Conservation (phyloP, 352 stramenopile species). For the Phytopythium ostracodes region DNA sequence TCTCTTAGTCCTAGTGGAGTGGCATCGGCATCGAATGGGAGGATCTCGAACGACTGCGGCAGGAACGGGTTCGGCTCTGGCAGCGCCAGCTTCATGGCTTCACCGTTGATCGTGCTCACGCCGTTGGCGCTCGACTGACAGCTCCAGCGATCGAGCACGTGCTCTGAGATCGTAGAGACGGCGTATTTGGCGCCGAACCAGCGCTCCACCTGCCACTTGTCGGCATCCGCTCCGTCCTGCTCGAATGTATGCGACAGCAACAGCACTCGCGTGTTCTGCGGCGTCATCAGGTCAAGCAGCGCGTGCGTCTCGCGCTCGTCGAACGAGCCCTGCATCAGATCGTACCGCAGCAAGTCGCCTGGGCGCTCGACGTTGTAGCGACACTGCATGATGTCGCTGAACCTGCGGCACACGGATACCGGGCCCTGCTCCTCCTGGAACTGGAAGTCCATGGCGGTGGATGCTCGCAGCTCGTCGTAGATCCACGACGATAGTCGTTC, state of each 20-base stretch:
- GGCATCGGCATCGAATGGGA: constrained; percentile 17
- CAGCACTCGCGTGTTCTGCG: constrained; percentile 52
- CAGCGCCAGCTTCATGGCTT: constrained; percentile 1
- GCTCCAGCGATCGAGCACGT: constrained; percentile 23
- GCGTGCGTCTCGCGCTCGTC: constrained; percentile 15
- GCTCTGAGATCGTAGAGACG: constrained; percentile 23
- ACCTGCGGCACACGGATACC: constrained; percentile 29
- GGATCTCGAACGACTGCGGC: constrained; percentile 47
- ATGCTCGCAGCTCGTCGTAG: constrained; percentile 50
- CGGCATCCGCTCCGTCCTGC: constrained; percentile 8
- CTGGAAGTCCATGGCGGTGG: constrained; percentile 46
- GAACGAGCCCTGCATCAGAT: constrained; percentile 49
- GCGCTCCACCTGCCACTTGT: constrained; percentile 23
- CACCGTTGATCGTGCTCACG: constrained; percentile 3
- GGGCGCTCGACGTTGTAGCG: constrained; percentile 28
- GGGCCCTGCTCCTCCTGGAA: constrained; percentile 61
- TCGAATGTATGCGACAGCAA: constrained; percentile 50
- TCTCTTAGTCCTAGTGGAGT: constrained; percentile 7
- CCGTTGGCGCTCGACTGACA: not conserved
- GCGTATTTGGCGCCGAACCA: constrained; percentile 68
- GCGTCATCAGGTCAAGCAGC: constrained; percentile 42
- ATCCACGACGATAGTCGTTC: constrained; percentile 36
- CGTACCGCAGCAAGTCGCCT: constrained; percentile 51
- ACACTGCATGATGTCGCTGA: constrained; percentile 59
- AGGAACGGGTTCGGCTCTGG: constrained; percentile 68